Base-by-base conservation (phyloP, 192 early-diverging fungal species). In the Rhizophagus clarus region DNA sequence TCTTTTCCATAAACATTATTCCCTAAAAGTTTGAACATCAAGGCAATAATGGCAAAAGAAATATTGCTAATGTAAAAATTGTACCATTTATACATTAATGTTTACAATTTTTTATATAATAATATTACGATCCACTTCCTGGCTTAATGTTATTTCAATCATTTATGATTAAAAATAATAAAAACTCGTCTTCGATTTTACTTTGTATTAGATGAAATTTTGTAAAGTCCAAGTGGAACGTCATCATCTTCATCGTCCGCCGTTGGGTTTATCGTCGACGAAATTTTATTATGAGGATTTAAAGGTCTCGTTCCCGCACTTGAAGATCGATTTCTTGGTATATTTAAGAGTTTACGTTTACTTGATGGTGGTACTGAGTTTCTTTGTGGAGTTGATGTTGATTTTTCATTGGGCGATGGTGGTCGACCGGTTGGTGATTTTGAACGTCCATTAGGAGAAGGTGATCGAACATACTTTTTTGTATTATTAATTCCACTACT, bases 231-330 rank as follows among this genome's bases (percentile, higher is more conserved):
- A 26, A 72, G 40, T 14, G 70, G 70, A 15, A 72, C 24, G 47
- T 71, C 40, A 24, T 71, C 69, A 71, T 71, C 69, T 71, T 71
- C 69, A 71, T 71, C 69, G 26, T 45, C 69, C 2, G 10, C 40
- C 49, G 28, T 45, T 15, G 70, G 4, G n/a, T 45, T 45, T 40
- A 15, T 15, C 20, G 31, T 34, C 15, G 20, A 29, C 2, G 12
- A 26, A 47, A 10, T 45, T 24, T 72, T 15, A 12, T 72, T 72
- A 45, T 72, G 42, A 45, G 42, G 11, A 45, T 45, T 45, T 45
- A 45, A 32, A 8, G 24, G 62, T 6, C 26, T 72, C 10, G 22
- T 40, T 24, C 42, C 70, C 11, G 40, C 8, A 72, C 31, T 47
- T 12, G 70, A 45, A 29, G 69, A n/a, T 24, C 34, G 40, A 11